These are phyloP conservation scores for Populus hybrid DNA, from an alignment of 441 rosid genomes.

Conservation along the genomic window DNA sequence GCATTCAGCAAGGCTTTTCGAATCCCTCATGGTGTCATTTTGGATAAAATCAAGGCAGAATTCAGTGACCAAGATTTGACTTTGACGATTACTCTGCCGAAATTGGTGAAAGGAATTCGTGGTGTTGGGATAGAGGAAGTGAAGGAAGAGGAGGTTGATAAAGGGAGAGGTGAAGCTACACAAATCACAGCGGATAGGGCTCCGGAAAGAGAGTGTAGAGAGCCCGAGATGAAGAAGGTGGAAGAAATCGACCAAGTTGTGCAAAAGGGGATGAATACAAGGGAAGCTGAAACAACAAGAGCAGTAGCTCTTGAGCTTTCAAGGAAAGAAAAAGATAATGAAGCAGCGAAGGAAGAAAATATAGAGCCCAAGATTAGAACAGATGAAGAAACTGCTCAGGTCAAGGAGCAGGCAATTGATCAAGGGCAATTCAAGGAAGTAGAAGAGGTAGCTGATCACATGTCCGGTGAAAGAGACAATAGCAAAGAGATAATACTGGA, in stretches of 20 bases:
- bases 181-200: neutral
- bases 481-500: neutral
- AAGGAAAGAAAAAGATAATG: neutral
- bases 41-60: constrained; percentile 68
- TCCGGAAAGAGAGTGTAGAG: neutral
- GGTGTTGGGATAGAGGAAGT: constrained; percentile 58
- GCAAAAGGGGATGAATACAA: constrained; percentile 1
- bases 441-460: neutral
- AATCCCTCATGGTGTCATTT: constrained; percentile 58
- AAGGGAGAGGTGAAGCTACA: constrained; percentile 12
- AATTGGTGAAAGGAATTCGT: constrained; percentile 48
- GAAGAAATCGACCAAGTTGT: constrained; percentile 24
- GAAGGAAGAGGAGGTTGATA: constrained; percentile 25
- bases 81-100: constrained; percentile 64
- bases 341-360: neutral
- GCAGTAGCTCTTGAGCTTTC: neutral
- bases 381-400: neutral
- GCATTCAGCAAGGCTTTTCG: constrained; percentile 49
- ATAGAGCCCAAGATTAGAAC: neutral
- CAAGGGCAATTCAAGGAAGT: constrained; percentile 4
- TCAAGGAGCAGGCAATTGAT: constrained; percentile 19
- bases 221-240: constrained; percentile 8
- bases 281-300: constrained; percentile 1
- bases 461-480: constrained; percentile 8
- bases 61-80: constrained; percentile 51